phyloP scores from a whole-genome alignment of 257 asterid species.

The Lavandula angustifolia region DNA sequence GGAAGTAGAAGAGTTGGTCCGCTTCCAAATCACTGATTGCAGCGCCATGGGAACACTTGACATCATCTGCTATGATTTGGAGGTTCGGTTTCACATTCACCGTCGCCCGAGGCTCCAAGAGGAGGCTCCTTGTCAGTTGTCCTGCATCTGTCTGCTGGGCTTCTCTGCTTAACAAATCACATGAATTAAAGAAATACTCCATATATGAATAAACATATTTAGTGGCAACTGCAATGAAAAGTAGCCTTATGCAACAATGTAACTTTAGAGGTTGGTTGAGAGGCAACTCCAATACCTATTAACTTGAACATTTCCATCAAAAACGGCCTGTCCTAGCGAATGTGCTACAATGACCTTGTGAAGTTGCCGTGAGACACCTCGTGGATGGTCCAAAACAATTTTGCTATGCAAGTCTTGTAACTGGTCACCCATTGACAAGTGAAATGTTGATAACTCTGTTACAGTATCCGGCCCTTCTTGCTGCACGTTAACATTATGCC shows the following conservation, averaged over 20 bases:
- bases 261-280: slow-evolving; percentile 6
- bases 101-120: slow-evolving; percentile 81
- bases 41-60: slow-evolving; percentile 96
- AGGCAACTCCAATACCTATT: slow-evolving; percentile 57
- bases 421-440: slow-evolving; percentile 72
- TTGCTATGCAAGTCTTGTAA: slow-evolving; percentile 88
- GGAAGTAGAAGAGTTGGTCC: slow-evolving; percentile 81
- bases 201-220: not conserved
- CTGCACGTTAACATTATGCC: slow-evolving; percentile 87
- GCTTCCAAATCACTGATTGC: slow-evolving; percentile 89
- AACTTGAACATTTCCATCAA: slow-evolving; percentile 92
- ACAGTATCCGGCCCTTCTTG: slow-evolving; percentile 80
- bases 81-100: slow-evolving; percentile 91
- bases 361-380: slow-evolving; percentile 78
- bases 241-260: not conserved
- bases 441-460: slow-evolving; percentile 83
- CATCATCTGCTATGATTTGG: slow-evolving; percentile 91
- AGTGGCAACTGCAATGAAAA: not conserved
- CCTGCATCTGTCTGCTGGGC: slow-evolving; percentile 99
- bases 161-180: slow-evolving; percentile 44
- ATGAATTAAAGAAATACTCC: not conserved
- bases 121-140: slow-evolving; percentile 87
- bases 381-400: slow-evolving; percentile 81
- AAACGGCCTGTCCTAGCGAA: slow-evolving; percentile 83
- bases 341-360: slow-evolving; percentile 97